A percentile compares a stretch with the other conserved stretches of the same genome.
phyloP scores from a whole-genome alignment of 2,329 filamentous ascomycete species.

The Cladorrhinum sp. region DNA sequence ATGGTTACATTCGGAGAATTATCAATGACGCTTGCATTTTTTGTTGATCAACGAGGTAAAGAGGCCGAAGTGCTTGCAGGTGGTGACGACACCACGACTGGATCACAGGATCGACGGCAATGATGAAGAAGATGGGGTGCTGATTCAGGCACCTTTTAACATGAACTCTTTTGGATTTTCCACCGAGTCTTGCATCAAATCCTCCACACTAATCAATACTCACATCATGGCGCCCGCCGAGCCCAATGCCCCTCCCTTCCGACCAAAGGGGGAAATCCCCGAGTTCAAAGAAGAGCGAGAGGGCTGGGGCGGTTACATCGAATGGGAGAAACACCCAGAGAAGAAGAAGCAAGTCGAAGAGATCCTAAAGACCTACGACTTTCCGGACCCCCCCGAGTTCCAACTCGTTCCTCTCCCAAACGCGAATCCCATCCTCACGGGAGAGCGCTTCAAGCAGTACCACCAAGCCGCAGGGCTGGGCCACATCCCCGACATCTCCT shows the following conservation, averaged over 20 bases:
- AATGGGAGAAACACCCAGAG: constrained; percentile 68
- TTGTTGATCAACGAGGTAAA: neutral
- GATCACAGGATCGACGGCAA: neutral
- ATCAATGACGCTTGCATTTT: neutral
- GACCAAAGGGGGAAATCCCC: constrained; percentile 17
- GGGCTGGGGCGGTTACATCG: constrained; percentile 53
- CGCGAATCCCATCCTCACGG: constrained; percentile 56
- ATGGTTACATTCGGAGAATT: neutral
- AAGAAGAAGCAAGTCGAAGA: constrained; percentile 60
- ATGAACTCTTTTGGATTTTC: too few species aligned
- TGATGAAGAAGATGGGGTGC: neutral
- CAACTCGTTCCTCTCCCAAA: constrained; percentile 53
- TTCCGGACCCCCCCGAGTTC: constrained; percentile 52
- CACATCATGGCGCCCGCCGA: constrained; percentile 18
- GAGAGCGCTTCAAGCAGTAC: constrained; percentile 56
- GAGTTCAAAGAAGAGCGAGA: constrained; percentile 28
- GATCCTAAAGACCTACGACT: constrained; percentile 50
- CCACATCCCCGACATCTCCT: constrained; percentile 55
- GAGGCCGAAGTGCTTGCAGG: neutral
- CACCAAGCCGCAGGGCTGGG: constrained; percentile 49
- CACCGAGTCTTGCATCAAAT: too few species aligned
- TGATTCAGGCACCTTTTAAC: neutral
- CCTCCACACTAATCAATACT: too few species aligned
- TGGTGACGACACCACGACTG: neutral
- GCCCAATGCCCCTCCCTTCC: constrained; percentile 18